Evolutionary conservation across 352 stramenopile species (phyloP).

Genomic region (Phytophthora colocasiae): DNA sequence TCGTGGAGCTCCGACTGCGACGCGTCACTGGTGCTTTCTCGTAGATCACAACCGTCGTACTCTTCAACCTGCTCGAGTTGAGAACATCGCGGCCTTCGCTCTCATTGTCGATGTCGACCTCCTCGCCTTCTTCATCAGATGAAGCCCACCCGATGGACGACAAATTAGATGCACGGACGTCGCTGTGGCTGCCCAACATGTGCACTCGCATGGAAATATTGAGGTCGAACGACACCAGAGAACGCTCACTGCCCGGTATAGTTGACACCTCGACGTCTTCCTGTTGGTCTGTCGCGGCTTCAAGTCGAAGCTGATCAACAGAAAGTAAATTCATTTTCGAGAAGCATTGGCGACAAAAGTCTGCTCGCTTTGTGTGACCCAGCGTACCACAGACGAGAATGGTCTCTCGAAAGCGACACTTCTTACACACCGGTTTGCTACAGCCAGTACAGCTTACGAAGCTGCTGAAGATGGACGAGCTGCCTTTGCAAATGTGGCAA

Average conservation of each 20-base stretch:
- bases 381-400: slow-evolving; percentile 14
- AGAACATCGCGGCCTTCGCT: slow-evolving; percentile 21
- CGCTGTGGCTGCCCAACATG: slow-evolving; percentile 14
- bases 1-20: slow-evolving; percentile 22
- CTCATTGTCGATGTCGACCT: slow-evolving; percentile 17
- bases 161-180: slow-evolving; percentile 22
- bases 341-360: slow-evolving; percentile 30
- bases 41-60: slow-evolving; percentile 6
- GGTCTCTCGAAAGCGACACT: slow-evolving; percentile 22
- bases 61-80: slow-evolving; percentile 20
- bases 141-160: slow-evolving; percentile 19
- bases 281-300: not conserved
- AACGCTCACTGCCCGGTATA: slow-evolving; percentile 20
- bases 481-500: slow-evolving; percentile 26
- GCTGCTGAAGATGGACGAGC: slow-evolving; percentile 28
- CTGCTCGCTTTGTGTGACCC: slow-evolving; percentile 15
- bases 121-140: slow-evolving; percentile 15
- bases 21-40: slow-evolving; percentile 18
- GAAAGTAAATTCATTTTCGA: slow-evolving; percentile 15
- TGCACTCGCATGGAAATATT: slow-evolving; percentile 25
- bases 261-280: slow-evolving; percentile 4
- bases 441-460: slow-evolving; percentile 21
- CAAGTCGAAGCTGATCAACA: slow-evolving; percentile 7
- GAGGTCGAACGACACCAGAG: slow-evolving; percentile 21
- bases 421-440: slow-evolving; percentile 28